Evolutionary conservation across 2,329 filamentous ascomycete genomes (phyloP).

Genomic region (Blastomyces gilchristii): DNA sequence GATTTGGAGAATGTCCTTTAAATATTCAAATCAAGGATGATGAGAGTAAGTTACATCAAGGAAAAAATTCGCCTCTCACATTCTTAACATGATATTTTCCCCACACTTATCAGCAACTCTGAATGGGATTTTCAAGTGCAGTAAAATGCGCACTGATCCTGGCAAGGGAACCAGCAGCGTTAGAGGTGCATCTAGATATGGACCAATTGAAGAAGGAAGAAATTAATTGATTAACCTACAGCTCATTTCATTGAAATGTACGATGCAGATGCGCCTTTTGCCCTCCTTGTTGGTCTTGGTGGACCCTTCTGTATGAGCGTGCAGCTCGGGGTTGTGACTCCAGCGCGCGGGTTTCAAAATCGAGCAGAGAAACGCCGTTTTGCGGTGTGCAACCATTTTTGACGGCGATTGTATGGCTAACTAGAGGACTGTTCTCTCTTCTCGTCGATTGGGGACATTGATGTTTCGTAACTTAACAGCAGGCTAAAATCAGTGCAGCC

Average conservation of each 20-base stretch:
- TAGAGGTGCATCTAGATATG: neutral
- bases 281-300: neutral
- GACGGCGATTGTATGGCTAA: too few relatives aligned
- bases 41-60: neutral
- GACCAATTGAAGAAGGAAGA: neutral
- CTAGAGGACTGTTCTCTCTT: neutral
- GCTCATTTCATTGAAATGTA: slow-evolving; percentile 2
- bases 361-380: neutral
- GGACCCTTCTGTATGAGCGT: neutral
- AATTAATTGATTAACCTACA: neutral
- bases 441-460: neutral
- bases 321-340: neutral
- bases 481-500: neutral
- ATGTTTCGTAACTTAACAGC: neutral
- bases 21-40: neutral
- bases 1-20: neutral
- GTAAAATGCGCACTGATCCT: neutral
- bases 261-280: neutral
- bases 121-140: neutral
- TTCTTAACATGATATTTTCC: neutral
- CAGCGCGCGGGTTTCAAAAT: neutral
- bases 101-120: neutral
- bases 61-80: neutral
- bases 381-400: neutral
- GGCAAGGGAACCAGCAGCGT: neutral